phyloP scores from a whole-genome alignment of 2,329 filamentous ascomycete species.

The Diaporthe eres region DNA sequence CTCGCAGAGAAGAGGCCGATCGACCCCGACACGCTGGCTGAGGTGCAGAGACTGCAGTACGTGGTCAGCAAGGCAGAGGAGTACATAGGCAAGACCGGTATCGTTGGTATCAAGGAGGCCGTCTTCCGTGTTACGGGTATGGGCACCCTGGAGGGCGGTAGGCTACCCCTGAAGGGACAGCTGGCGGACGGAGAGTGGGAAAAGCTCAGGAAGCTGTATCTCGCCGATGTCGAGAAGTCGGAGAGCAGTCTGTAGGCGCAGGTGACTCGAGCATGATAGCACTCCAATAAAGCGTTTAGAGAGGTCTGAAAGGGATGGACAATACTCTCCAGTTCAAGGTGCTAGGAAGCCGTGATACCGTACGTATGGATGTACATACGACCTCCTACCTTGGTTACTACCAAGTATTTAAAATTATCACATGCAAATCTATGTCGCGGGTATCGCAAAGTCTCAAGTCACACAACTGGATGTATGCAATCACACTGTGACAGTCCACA shows the following conservation, averaged over 20 bases:
- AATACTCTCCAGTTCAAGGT: background rate
- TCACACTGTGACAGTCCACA: background rate
- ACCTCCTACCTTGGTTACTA: background rate
- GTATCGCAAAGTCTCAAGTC: background rate
- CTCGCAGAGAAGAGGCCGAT: conserved; percentile 54
- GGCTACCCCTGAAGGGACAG: conserved; percentile 70
- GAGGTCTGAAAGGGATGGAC: background rate
- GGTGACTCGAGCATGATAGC: background rate
- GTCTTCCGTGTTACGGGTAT: conserved; percentile 69
- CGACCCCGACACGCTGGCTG: conserved; percentile 55
- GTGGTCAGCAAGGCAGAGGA: conserved; percentile 73
- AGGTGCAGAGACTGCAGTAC: conserved; percentile 72
- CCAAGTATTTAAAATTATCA: background rate
- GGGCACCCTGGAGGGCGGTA: conserved; percentile 70
- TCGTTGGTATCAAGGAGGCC: conserved; percentile 76
- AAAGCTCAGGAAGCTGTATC: conserved; percentile 55
- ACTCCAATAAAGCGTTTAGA: background rate
- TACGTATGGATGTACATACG: background rate
- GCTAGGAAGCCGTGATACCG: background rate
- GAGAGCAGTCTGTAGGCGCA: conserved; percentile 42
- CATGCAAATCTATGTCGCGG: background rate
- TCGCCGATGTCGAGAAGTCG: conserved; percentile 50
- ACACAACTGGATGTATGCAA: background rate
- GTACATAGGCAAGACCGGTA: conserved; percentile 71
- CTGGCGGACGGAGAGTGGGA: conserved; percentile 70